phyloP scores from a whole-genome alignment of 1,139 yeast species.

The Pichia sp. region DNA sequence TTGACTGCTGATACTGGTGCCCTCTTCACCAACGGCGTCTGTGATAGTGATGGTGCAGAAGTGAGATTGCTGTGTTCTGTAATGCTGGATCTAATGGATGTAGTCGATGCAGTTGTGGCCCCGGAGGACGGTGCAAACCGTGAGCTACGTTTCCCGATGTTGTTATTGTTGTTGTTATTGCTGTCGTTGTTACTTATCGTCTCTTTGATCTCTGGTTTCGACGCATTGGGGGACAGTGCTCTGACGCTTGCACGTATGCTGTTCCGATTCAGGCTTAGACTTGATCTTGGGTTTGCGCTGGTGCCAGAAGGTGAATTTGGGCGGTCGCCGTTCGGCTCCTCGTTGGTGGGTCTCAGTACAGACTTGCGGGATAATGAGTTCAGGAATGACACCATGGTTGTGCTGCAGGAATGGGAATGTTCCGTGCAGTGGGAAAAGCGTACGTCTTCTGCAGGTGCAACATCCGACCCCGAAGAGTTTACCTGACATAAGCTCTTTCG shows the following conservation, averaged over 20 bases:
- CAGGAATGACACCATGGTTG: slow-evolving; percentile 1
- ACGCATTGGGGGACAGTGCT: no score
- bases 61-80: slow-evolving; percentile 6
- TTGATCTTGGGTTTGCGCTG: neutral
- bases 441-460: no score
- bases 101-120: neutral
- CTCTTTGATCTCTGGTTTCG: no score
- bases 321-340: neutral
- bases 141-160: neutral
- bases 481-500: no score
- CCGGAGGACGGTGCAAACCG: neutral
- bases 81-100: neutral
- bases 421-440: neutral
- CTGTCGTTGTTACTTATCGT: no score
- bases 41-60: slow-evolving; percentile 4
- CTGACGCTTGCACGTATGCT: no score
- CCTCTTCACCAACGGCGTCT: slow-evolving; percentile 6
- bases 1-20: neutral
- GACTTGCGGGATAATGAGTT: neutral
- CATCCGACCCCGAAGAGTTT: no score
- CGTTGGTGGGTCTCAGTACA: neutral
- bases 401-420: neutral
- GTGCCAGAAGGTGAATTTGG: neutral
- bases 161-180: neutral
- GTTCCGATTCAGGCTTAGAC: neutral